Evolutionary conservation across 164 flowering plant species (phyloP).

Genomic region (Piper betle): DNA sequence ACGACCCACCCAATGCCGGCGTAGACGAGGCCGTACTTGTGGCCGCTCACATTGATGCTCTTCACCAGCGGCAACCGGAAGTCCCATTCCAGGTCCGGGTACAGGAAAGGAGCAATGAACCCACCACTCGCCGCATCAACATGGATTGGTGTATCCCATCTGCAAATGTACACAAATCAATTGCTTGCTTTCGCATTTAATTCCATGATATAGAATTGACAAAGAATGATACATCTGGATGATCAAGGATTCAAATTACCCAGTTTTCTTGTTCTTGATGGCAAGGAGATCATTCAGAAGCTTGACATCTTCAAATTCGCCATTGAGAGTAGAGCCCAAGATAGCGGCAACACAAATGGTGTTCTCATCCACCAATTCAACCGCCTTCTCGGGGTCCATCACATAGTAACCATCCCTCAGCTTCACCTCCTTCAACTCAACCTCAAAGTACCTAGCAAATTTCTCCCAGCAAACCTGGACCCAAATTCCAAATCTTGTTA

Average conservation of each 20-base stretch:
- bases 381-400: slow-evolving; percentile 67
- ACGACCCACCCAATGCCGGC: slow-evolving; percentile 69
- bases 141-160: slow-evolving; percentile 59
- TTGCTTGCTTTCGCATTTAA: no score
- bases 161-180: not conserved
- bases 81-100: slow-evolving; percentile 56
- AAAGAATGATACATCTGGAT: no score
- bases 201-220: no score
- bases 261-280: slow-evolving; percentile 46
- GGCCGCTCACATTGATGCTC: slow-evolving; percentile 76
- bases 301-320: slow-evolving; percentile 67
- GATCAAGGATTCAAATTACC: slow-evolving; percentile 5
- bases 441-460: slow-evolving; percentile 69
- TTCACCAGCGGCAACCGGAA: slow-evolving; percentile 59
- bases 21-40: slow-evolving; percentile 65
- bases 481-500: not conserved
- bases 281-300: slow-evolving; percentile 43
- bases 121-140: slow-evolving; percentile 60
- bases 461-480: slow-evolving; percentile 58
- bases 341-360: slow-evolving; percentile 74
- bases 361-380: slow-evolving; percentile 70
- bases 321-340: slow-evolving; percentile 57
- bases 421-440: slow-evolving; percentile 65
- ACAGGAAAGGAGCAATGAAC: slow-evolving; percentile 31
- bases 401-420: slow-evolving; percentile 51